Percentiles rank a stretch among this genome's conserved stretches.
phyloP scores from a whole-genome alignment of 2,329 filamentous ascomycete species.

The Alternaria sp. region DNA sequence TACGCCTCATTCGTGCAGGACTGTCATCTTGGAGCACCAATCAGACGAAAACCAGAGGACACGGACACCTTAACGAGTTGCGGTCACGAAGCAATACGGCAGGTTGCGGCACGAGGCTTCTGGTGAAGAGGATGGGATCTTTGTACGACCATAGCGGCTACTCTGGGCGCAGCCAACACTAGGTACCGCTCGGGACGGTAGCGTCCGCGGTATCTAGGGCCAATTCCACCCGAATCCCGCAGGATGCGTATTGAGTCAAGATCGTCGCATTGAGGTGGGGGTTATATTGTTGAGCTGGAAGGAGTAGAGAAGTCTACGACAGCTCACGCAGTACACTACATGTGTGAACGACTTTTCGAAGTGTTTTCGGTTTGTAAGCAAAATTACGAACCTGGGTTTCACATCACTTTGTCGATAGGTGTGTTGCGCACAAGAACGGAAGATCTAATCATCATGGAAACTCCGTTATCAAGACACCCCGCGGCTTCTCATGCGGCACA shows the following conservation, averaged over 20 bases:
- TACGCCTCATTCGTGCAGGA: background rate
- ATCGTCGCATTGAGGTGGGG: background rate
- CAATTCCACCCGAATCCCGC: background rate
- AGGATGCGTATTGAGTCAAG: background rate
- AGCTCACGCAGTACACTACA: background rate
- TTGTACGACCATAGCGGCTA: background rate
- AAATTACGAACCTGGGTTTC: background rate
- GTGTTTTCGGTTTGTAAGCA: background rate
- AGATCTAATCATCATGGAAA: background rate
- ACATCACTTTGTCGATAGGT: background rate
- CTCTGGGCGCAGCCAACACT: background rate
- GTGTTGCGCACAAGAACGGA: background rate
- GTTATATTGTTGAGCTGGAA: background rate
- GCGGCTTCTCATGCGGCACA: background rate
- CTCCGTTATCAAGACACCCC: background rate
- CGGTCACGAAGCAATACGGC: background rate
- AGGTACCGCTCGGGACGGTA: constrained; percentile 1
- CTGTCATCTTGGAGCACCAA: background rate
- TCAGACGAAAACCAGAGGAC: background rate
- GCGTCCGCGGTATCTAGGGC: background rate
- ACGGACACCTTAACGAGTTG: background rate
- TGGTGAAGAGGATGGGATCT: background rate
- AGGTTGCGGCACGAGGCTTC: background rate
- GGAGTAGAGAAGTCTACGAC: background rate
- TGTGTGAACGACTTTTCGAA: background rate